phyloP scores from a whole-genome alignment of 108 stramenopile genomes.

The Asterionellopsis glacialis region DNA sequence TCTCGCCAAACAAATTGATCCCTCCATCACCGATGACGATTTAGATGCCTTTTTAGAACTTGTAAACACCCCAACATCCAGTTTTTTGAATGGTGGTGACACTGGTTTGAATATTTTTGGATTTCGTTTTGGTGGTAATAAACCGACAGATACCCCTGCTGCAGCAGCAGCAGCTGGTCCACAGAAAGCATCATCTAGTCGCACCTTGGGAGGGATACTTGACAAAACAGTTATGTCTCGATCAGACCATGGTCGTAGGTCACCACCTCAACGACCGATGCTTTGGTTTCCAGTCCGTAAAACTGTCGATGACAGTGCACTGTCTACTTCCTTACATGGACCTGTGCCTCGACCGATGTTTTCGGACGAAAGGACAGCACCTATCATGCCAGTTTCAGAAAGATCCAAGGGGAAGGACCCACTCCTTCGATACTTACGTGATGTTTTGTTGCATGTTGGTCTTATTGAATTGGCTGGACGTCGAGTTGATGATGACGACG shows the following conservation, averaged over 20 bases:
- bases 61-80: not conserved
- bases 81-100: no score
- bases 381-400: not conserved
- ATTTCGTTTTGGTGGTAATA: no score
- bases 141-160: no score
- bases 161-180: not conserved
- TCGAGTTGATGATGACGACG: slow-evolving; percentile 9
- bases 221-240: no score
- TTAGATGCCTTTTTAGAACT: slow-evolving; percentile 1
- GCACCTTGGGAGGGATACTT: not conserved
- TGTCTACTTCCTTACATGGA: not conserved
- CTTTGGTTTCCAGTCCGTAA: not conserved
- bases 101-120: no score
- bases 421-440: slow-evolving; percentile 3
- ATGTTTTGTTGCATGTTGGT: not conserved
- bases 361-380: no score
- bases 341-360: not conserved
- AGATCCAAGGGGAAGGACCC: not conserved
- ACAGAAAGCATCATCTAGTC: not conserved
- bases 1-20: not conserved
- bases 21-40: not conserved
- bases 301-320: not conserved
- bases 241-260: not conserved
- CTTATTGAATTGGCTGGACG: slow-evolving; percentile 2
- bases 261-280: not conserved